phyloP scores from a whole-genome alignment of 2,329 filamentous ascomycete species.

The Neofusicoccum parvum region DNA sequence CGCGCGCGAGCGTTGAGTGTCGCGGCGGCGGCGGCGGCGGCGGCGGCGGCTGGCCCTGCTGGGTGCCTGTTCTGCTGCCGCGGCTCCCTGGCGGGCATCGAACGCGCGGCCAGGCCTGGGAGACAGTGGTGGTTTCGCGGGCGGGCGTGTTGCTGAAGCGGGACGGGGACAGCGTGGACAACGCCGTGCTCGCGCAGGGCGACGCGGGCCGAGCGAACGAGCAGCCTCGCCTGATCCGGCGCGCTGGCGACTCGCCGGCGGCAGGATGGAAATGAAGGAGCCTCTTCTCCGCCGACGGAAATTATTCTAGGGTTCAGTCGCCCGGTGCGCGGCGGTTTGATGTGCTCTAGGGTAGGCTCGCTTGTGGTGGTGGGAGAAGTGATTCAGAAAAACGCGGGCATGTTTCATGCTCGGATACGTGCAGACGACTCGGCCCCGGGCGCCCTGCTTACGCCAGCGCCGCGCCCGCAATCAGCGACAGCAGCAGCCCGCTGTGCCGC shows the following conservation, averaged over 20 bases:
- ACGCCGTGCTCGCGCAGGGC: constrained; percentile 1
- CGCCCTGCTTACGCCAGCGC: constrained; percentile 15
- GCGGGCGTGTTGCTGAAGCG: constrained; percentile 18
- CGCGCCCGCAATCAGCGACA: constrained; percentile 1
- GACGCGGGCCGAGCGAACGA: constrained; percentile 18
- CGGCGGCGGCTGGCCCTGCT: background rate
- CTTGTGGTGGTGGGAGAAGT: constrained; percentile 15
- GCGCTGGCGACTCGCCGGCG: constrained; percentile 17
- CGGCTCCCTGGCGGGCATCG: background rate
- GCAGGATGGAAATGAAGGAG: constrained; percentile 23
- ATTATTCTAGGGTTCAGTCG: constrained; percentile 22
- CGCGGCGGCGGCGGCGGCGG: background rate
- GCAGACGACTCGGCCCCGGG: constrained; percentile 16
- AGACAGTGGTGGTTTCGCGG: constrained; percentile 41
- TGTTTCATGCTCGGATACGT: constrained; percentile 20
- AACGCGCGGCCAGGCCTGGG: constrained; percentile 27
- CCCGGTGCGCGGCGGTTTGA: constrained; percentile 20
- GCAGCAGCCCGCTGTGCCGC: constrained; percentile 4
- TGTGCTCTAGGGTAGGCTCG: constrained; percentile 21
- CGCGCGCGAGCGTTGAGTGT: background rate
- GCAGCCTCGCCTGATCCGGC: constrained; percentile 16
- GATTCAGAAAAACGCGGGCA: constrained; percentile 17
- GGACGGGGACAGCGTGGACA: constrained; percentile 18
- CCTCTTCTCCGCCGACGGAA: constrained; percentile 23
- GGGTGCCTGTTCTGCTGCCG: background rate